phyloP scores from a whole-genome alignment of 1,284 basidiomycete species.

The Apiotrichum gamsii region DNA sequence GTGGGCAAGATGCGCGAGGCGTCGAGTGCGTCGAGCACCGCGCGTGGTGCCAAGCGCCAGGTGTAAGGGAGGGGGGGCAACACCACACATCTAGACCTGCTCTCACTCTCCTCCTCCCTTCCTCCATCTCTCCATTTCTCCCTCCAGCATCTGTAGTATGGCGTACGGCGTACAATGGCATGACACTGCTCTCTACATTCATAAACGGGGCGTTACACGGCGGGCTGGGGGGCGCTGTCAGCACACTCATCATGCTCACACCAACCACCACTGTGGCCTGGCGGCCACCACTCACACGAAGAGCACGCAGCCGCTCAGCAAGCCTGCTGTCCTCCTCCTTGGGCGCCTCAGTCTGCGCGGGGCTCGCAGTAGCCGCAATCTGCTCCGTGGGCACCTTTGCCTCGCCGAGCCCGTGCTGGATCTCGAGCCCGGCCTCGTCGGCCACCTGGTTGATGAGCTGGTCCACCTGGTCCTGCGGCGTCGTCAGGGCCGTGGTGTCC shows the following conservation, averaged over 20 bases:
- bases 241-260: no score
- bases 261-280: no score
- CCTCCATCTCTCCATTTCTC: not conserved
- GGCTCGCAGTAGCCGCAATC: conserved; percentile 31
- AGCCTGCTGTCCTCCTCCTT: conserved; percentile 39
- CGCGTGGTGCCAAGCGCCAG: not conserved
- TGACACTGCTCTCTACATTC: conserved; percentile 15
- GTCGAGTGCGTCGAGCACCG: no score
- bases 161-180: conserved; percentile 17
- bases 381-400: conserved; percentile 53
- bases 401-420: conserved; percentile 77
- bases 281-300: conserved; percentile 34
- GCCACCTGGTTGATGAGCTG: conserved; percentile 86
- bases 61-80: no score
- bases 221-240: not conserved
- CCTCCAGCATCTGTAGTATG: conserved; percentile 7
- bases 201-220: not conserved
- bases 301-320: conserved; percentile 37
- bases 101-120: no score
- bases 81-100: no score
- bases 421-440: conserved; percentile 93
- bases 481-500: conserved; percentile 83
- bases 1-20: conserved; percentile 25
- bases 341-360: conserved; percentile 38
- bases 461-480: conserved; percentile 97